Evolutionary conservation across 768 basidiomycete genomes (phyloP).

Genomic region (Lactarius indigo): DNA sequence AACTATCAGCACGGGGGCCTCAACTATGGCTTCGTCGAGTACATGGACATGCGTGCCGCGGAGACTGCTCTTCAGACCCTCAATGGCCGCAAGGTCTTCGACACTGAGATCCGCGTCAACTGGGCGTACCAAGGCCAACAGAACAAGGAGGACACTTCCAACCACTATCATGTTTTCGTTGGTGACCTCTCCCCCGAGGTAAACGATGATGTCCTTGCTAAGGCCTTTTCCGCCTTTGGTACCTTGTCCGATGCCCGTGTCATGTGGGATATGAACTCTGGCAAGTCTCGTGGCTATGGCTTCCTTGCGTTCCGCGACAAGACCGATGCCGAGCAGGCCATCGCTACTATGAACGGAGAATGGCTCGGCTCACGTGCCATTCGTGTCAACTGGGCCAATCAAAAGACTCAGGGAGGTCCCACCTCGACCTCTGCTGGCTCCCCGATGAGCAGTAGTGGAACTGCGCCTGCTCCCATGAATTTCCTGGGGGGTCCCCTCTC

Average conservation of each 20-base stretch:
- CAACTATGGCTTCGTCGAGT: slow-evolving; percentile 99
- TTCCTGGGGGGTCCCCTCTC: slow-evolving; percentile 86
- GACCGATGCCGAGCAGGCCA: slow-evolving; percentile 98
- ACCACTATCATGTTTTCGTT: slow-evolving; percentile 98
- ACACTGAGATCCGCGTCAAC: slow-evolving; percentile 98
- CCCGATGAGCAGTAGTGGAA: slow-evolving; percentile 37
- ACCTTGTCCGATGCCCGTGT: slow-evolving; percentile 96
- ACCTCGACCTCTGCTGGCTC: slow-evolving; percentile 14
- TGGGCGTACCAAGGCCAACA: slow-evolving; percentile 99
- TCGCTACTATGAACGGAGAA: slow-evolving; percentile 99
- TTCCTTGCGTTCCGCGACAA: slow-evolving; percentile 99
- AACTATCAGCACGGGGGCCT: slow-evolving; percentile 99
- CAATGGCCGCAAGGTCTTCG: slow-evolving; percentile 99
- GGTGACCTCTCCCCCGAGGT: slow-evolving; percentile 99
- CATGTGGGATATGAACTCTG: slow-evolving; percentile 99
- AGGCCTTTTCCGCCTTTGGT: slow-evolving; percentile 97
- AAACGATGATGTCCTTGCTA: slow-evolving; percentile 93
- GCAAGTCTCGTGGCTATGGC: slow-evolving; percentile 96
- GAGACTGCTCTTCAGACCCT: slow-evolving; percentile 98
- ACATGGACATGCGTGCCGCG: slow-evolving; percentile 96
- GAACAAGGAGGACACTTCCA: slow-evolving; percentile 98
- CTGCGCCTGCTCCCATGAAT: slow-evolving; percentile 85
- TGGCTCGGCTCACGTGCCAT: slow-evolving; percentile 98
- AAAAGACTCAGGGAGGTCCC: slow-evolving; percentile 85
- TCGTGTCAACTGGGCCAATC: slow-evolving; percentile 99